Evolutionary conservation across 139 green algal species (phyloP).

Genomic region (Tetraselmis striata): DNA sequence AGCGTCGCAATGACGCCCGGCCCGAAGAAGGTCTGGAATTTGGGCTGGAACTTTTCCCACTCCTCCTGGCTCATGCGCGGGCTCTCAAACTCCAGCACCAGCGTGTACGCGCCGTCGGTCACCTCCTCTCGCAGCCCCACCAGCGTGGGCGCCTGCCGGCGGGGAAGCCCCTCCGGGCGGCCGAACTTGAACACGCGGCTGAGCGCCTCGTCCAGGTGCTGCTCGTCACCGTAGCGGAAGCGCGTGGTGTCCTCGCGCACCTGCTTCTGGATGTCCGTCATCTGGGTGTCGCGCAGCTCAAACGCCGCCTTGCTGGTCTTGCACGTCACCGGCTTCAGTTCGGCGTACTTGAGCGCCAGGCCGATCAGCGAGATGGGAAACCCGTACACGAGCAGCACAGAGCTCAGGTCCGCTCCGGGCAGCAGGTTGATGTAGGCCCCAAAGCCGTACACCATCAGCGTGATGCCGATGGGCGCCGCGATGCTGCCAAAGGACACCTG

Average conservation of each 20-base stretch:
- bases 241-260: constrained; percentile 71
- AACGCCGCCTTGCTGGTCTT: constrained; percentile 68
- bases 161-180: constrained; percentile 52
- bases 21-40: constrained; percentile 90
- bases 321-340: constrained; percentile 53
- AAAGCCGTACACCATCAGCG: constrained; percentile 80
- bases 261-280: constrained; percentile 95
- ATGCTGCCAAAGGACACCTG: constrained; percentile 78
- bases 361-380: constrained; percentile 92
- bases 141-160: constrained; percentile 66
- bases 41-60: constrained; percentile 62
- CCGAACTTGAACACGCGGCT: constrained; percentile 83
- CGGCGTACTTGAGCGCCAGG: constrained; percentile 85
- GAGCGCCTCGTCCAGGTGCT: constrained; percentile 95
- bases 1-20: constrained; percentile 67
- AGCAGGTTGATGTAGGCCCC: constrained; percentile 89
- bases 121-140: constrained; percentile 78
- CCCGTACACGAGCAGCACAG: constrained; percentile 93
- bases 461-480: constrained; percentile 62
- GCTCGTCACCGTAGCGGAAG: constrained; percentile 93
- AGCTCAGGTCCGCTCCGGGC: constrained; percentile 76
- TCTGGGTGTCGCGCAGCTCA: constrained; percentile 63
- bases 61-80: constrained; percentile 41
- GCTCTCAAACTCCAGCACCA: constrained; percentile 82
- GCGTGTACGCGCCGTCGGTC: constrained; percentile 49